phyloP scores from a whole-genome alignment of 148 eudicot species.

The Rhododendron griersonianum region DNA sequence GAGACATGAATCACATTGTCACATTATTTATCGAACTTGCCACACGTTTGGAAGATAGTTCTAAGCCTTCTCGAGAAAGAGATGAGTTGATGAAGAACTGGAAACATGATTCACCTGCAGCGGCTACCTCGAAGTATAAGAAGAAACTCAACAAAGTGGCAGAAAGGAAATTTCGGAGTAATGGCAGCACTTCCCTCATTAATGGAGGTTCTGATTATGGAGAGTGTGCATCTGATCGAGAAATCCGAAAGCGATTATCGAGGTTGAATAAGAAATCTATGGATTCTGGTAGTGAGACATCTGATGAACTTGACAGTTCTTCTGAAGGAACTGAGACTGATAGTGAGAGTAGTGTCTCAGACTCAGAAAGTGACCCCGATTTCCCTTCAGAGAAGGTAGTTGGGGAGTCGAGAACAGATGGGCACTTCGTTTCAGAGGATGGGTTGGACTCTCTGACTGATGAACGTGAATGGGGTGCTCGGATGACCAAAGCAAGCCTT shows the following conservation, averaged over 20 bases:
- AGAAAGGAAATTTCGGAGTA: slow-evolving; percentile 54
- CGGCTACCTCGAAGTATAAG: slow-evolving; percentile 47
- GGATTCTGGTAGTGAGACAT: slow-evolving; percentile 74
- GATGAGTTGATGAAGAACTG: slow-evolving; percentile 56
- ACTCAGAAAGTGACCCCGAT: slow-evolving; percentile 68
- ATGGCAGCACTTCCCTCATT: slow-evolving; percentile 35
- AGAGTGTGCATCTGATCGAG: slow-evolving; percentile 71
- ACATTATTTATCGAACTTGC: slow-evolving; percentile 60
- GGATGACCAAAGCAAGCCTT: slow-evolving; percentile 96
- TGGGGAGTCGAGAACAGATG: slow-evolving; percentile 45
- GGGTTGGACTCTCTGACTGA: slow-evolving; percentile 62
- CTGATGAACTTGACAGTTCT: slow-evolving; percentile 62
- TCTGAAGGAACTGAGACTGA: slow-evolving; percentile 61
- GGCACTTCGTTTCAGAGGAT: slow-evolving; percentile 43
- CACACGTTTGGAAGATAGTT: slow-evolving; percentile 54
- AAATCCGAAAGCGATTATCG: slow-evolving; percentile 53
- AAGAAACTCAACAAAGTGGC: slow-evolving; percentile 39
- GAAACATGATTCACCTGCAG: slow-evolving; percentile 57
- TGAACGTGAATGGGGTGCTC: slow-evolving; percentile 99
- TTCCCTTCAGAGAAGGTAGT: slow-evolving; percentile 42
- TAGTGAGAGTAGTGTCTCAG: slow-evolving; percentile 58
- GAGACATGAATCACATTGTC: slow-evolving; percentile 63
- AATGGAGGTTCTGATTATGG: slow-evolving; percentile 58
- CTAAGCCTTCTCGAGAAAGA: slow-evolving; percentile 31
- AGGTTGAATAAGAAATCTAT: slow-evolving; percentile 49